These are phyloP conservation scores for Fusarium dlaminii DNA, from an alignment of 2,329 filamentous ascomycete genomes.

Conservation along the genomic window DNA sequence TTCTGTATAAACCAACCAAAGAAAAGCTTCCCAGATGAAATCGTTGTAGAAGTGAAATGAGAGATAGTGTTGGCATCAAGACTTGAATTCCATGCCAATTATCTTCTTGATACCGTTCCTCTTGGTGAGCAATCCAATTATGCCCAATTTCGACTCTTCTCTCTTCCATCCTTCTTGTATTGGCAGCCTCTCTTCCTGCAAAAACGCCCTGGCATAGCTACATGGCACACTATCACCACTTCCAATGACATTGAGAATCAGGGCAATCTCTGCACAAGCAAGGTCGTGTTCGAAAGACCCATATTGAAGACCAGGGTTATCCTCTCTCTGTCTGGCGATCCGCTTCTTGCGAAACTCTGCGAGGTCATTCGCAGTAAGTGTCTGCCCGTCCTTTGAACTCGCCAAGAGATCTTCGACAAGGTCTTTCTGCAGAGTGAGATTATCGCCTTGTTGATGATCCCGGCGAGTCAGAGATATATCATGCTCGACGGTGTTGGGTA, in stretches of 20 bases:
- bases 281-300: conserved; percentile 26
- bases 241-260: conserved; percentile 34
- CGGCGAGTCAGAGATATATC: conserved; percentile 39
- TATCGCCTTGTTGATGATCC: conserved; percentile 36
- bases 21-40: neutral
- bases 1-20: neutral
- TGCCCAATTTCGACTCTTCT: conserved; percentile 12
- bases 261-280: conserved; percentile 34
- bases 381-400: conserved; percentile 33
- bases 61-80: neutral
- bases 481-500: conserved; percentile 35
- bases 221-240: conserved; percentile 23
- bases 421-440: conserved; percentile 23
- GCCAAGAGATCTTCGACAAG: conserved; percentile 31
- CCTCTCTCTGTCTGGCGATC: conserved; percentile 25
- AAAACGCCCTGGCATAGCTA: conserved; percentile 26
- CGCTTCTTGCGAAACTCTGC: conserved; percentile 32
- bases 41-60: neutral
- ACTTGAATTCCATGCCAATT: conserved; percentile 13
- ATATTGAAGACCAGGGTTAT: conserved; percentile 30
- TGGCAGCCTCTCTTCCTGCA: conserved; percentile 31
- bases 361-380: conserved; percentile 30
- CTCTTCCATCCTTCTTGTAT: conserved; percentile 32
- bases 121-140: conserved; percentile 13
- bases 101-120: conserved; percentile 22